Percentiles rank a stretch among this genome's conserved stretches.
Evolutionary conservation across 176 grass and related monocot species (phyloP).

Genomic region (Alloteropsis semialata): DNA sequence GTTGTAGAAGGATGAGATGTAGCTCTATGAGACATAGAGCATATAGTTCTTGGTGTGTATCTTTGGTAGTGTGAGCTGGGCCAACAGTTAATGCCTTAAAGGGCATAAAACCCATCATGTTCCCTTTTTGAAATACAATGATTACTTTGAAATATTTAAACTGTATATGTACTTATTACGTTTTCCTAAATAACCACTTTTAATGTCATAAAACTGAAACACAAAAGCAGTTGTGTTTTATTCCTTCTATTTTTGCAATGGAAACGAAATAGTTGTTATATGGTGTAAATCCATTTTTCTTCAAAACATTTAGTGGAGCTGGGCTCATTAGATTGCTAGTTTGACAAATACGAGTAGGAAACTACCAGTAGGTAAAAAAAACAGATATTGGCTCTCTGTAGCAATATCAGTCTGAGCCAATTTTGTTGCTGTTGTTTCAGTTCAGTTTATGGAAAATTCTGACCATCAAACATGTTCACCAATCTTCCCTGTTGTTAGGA

Average conservation of each 20-base stretch:
- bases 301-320: not conserved
- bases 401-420: slow-evolving; percentile 5
- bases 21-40: no score
- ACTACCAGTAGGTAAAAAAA: not conserved
- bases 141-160: not conserved
- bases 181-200: not conserved
- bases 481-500: slow-evolving; percentile 47
- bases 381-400: not conserved
- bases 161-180: not conserved
- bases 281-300: slow-evolving; percentile 12
- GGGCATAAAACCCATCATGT: not conserved
- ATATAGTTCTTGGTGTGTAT: no score
- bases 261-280: not conserved
- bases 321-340: slow-evolving; percentile 17
- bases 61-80: no score
- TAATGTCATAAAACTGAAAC: not conserved
- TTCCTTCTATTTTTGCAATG: not conserved
- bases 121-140: not conserved
- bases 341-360: slow-evolving; percentile 16
- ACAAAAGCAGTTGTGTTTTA: not conserved
- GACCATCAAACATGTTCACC: slow-evolving; percentile 5
- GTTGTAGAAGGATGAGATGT: no score
- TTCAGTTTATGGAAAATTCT: not conserved
- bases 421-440: not conserved
- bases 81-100: no score